Evolutionary conservation across 257 asterid genomes (phyloP), one percentile per base, ranked within the genome.

Genomic region (Solanum arcanum): DNA sequence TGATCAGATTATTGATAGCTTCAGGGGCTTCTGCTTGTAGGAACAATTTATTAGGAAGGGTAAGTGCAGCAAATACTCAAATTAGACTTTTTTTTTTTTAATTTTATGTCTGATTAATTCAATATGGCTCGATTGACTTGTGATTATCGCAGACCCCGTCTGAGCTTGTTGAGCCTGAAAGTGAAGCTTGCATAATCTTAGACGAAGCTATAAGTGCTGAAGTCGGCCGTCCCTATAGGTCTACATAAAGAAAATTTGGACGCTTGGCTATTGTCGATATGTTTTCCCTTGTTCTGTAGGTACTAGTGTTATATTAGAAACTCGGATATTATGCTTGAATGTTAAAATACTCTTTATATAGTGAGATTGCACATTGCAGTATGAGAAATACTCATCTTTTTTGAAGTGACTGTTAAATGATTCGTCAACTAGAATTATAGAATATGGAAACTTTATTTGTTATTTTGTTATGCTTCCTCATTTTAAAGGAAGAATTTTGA

Each of bases 151-250:
- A 95, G 98, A 92, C 89, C 83, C 97, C 98, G 12, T 39, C 88
- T 42, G 98, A 94, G 87, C 96, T 95, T 88, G 95, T 95, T n/a
- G 98, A 93, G 80, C 86, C 90, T 11, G 97, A 91, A 49, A 92
- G 96, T 25, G 97, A 95, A 86, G 98, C 95, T 25, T 88, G 87
- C 89, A 90, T 89, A 62, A 66, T 94, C 46, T 85, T 94, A 83
- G 94, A 94, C 86, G 94, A 86, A 86, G 96, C 92, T 75, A 80
- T 89, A 9, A 76, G 75, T 44, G 90, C 90, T 77, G 83, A 81
- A 56, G 44, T 90, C 35, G 23, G 86, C 76, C 81, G 83, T 86
- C 72, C 59, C 20, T 41, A 76, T 29, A 49, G 44, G 46, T 47
- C 66, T 76, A n/a, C 60, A 5, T 76, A 27, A 27, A 78, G 84